Base-by-base conservation (phyloP, 345 rosid species). In the Pugionium dolabratum region DNA sequence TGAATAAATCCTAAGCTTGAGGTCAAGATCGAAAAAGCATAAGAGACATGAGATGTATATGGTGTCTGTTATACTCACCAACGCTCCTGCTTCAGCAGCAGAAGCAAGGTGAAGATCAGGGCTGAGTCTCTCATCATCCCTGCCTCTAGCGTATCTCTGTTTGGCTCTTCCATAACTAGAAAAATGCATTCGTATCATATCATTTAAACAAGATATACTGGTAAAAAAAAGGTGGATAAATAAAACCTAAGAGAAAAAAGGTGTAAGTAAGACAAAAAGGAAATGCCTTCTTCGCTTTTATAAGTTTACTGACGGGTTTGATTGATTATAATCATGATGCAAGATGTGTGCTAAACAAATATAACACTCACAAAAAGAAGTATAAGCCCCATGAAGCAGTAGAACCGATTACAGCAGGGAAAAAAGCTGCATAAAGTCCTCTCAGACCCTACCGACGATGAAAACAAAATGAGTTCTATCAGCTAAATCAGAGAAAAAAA, bases 41-140 rank as follows among this genome's bases (percentile, higher is more conserved):
- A 64, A 43, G 33, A 49, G 18, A 46, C 7, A 44, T 9, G 62
- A 54, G 7, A 59, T 60, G 42, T 37, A 34, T 4, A 29, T 9
- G 9, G 42, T 26, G 9, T 7, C 2, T 47, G 42, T 18, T 67
- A 57, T 42, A 73, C 89, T 80, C 45, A 93, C 98, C 89, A 93
- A 76, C 74, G 78, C 90, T 67, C 98, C 96, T 41, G 97, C 96
- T 83, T 93, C 97, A 50, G 98, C 97, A 62, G 98, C 95, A 69
- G 96, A 85, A 76, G 87, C 89, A 59, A 93, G 91, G 79, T 93
- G 97, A 72, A 86, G 87, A 61, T 79, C 74, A 40, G 97, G 83
- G 49, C 83, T 85, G 62, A 88, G 78, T 66, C 73, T 84, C 61
- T 75, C 84, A 43, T 71, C 63, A 29, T 85, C 86, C 75, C 83